A percentile compares a stretch with the other conserved stretches of the same genome.
Conservation (phyloP, 495 filamentous ascomycete genomes). For the Lasiosphaeria miniovina region DNA sequence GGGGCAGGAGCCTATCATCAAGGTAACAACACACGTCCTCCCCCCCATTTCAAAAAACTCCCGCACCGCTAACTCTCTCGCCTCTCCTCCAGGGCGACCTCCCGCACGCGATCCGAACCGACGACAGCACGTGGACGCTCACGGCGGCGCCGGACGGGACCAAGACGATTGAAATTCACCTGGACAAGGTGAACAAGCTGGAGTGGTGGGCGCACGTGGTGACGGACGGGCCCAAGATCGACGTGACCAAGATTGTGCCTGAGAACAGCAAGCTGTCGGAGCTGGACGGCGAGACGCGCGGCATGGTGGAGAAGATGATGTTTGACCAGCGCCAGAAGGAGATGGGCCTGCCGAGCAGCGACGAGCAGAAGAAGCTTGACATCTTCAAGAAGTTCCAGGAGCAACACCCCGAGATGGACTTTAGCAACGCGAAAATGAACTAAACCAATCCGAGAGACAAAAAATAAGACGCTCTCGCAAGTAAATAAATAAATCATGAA, state of each 20-base stretch:
- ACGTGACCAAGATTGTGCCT: constrained; percentile 89
- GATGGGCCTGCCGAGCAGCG: constrained; percentile 75
- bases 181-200: constrained; percentile 96
- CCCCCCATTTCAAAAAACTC: background rate
- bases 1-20: constrained; percentile 81
- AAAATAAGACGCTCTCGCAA: background rate
- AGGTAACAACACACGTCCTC: constrained; percentile 51
- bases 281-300: constrained; percentile 89
- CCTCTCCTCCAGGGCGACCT: constrained; percentile 64
- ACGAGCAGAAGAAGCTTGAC: constrained; percentile 90
- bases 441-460: constrained; percentile 20
- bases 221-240: constrained; percentile 79
- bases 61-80: constrained; percentile 5
- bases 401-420: constrained; percentile 75
- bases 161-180: constrained; percentile 78
- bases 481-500: constrained; percentile 11
- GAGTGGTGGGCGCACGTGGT: constrained; percentile 97
- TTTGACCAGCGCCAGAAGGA: constrained; percentile 98
- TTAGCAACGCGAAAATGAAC: constrained; percentile 71
- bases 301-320: constrained; percentile 99
- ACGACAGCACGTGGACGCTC: constrained; percentile 95
- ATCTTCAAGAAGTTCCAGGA: constrained; percentile 88
- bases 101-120: constrained; percentile 71
- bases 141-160: constrained; percentile 59
- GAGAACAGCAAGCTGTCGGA: constrained; percentile 88